These are phyloP conservation scores for Eutypella sp. DNA, from an alignment of 2,329 filamentous ascomycete species.

Conservation along the genomic window DNA sequence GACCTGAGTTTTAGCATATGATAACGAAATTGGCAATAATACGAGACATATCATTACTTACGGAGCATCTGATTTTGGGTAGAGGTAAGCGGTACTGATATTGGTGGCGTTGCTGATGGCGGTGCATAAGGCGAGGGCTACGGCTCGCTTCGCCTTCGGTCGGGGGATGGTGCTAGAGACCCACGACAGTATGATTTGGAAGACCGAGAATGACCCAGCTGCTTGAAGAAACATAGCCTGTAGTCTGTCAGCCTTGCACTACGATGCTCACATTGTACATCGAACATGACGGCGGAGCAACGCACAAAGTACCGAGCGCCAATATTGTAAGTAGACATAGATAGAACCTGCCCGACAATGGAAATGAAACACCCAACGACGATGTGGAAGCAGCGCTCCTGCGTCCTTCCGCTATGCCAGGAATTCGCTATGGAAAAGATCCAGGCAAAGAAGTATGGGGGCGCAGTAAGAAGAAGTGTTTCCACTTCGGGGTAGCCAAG, in stretches of 20 bases:
- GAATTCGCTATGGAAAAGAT: background rate
- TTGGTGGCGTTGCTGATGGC: background rate
- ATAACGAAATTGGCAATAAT: background rate
- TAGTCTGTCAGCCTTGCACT: too few relatives aligned
- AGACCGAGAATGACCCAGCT: background rate
- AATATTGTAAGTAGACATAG: too few relatives aligned
- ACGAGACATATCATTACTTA: background rate
- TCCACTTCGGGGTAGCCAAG: background rate
- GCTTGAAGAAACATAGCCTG: background rate
- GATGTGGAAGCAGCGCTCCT: background rate
- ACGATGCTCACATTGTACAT: too few relatives aligned
- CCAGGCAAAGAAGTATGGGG: background rate
- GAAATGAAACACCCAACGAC: too few relatives aligned
- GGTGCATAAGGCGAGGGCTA: background rate
- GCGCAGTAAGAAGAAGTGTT: background rate
- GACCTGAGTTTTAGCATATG: background rate
- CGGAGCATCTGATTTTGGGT: background rate
- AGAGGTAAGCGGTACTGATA: background rate
- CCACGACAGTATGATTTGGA: background rate
- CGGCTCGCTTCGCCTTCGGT: background rate
- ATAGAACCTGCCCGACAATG: too few relatives aligned
- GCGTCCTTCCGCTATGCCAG: background rate
- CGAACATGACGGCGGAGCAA: too few relatives aligned
- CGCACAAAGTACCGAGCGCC: too few relatives aligned
- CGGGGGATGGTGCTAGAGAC: background rate